A percentile compares a stretch with the other conserved stretches of the same genome.
Evolutionary conservation across 2,329 filamentous ascomycete genomes (phyloP).

Genomic region (Venturia aucupariae): DNA sequence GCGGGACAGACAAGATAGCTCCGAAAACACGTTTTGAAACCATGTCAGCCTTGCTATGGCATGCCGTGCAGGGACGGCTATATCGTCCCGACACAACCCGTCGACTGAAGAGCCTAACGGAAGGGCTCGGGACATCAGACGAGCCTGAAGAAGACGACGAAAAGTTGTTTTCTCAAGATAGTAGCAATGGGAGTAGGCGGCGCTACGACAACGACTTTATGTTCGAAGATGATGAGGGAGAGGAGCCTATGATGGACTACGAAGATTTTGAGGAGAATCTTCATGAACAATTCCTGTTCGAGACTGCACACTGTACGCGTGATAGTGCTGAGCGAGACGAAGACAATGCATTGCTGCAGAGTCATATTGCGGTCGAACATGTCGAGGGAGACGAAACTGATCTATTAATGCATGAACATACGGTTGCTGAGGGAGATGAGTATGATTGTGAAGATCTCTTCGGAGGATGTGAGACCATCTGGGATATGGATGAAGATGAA

Average conservation of each 20-base stretch:
- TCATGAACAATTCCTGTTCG: neutral
- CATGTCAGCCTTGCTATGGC: neutral
- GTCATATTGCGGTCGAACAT: neutral
- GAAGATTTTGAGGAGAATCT: neutral
- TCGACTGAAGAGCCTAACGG: constrained; percentile 1
- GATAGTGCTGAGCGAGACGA: neutral
- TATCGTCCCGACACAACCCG: neutral
- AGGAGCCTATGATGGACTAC: neutral
- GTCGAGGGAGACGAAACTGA: neutral
- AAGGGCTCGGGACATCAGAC: neutral
- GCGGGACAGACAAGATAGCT: neutral
- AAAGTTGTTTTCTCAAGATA: neutral
- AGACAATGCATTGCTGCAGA: neutral
- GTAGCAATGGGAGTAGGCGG: neutral
- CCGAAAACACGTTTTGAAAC: neutral
- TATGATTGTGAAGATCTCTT: neutral
- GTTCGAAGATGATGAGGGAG: constrained; percentile 5
- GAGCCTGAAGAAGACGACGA: neutral
- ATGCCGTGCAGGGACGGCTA: neutral
- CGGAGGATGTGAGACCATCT: neutral
- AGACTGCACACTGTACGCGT: neutral
- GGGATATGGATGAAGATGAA: neutral
- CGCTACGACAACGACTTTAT: neutral
- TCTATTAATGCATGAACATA: neutral
- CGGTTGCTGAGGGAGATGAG: neutral